Evolutionary conservation across 2,329 filamentous ascomycete species (phyloP).

Genomic region (Verticillium longisporum): DNA sequence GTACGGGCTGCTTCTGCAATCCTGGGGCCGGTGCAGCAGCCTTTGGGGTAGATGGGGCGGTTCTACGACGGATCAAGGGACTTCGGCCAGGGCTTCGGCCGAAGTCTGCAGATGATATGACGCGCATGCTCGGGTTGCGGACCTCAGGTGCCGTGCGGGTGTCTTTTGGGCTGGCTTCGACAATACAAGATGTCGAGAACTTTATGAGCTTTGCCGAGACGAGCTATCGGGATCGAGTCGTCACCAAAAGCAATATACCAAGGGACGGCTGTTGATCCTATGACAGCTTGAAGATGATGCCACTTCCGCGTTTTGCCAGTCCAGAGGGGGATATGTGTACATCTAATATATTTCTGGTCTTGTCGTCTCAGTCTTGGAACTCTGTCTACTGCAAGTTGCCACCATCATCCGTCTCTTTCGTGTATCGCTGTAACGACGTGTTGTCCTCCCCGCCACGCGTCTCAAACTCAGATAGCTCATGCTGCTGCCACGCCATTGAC

Average conservation of each 20-base stretch:
- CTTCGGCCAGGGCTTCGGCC: conserved; percentile 2
- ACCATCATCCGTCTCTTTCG: no score
- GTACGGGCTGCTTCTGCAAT: conserved; percentile 36
- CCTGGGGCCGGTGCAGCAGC: conserved; percentile 29
- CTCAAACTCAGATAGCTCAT: not conserved
- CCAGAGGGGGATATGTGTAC: not conserved
- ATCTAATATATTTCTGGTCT: no score
- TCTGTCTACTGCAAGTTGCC: no score
- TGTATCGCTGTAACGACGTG: not conserved
- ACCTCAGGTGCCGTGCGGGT: conserved; percentile 27
- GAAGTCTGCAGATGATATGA: conserved; percentile 16
- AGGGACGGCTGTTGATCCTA: conserved; percentile 5
- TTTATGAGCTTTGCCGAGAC: conserved; percentile 24
- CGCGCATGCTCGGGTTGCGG: conserved; percentile 12
- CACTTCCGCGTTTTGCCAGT: no score
- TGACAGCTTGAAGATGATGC: not conserved
- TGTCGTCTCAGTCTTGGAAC: no score
- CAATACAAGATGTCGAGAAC: conserved; percentile 23
- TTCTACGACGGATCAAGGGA: conserved; percentile 8
- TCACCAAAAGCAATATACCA: conserved; percentile 3
- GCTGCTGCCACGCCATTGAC: not conserved
- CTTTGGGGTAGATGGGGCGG: conserved; percentile 17
- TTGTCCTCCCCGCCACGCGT: not conserved
- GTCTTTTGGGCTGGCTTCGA: conserved; percentile 31
- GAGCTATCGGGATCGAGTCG: conserved; percentile 23